Percentiles rank a stretch among this genome's conserved stretches.
phyloP scores from a whole-genome alignment of 1,139 yeast species.

The Insectozyma bohioensis region DNA sequence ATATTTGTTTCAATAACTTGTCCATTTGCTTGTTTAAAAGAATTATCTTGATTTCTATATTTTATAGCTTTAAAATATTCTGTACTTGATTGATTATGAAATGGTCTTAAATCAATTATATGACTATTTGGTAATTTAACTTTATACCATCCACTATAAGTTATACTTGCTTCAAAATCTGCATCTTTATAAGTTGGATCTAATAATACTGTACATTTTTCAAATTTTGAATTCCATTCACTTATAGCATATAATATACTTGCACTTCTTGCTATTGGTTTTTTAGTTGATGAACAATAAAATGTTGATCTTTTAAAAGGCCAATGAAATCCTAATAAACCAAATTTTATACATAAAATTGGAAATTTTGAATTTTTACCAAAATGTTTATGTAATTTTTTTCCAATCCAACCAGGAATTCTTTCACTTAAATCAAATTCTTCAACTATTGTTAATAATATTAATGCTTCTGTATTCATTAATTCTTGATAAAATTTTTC shows the following conservation, averaged over 20 bases:
- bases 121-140: constrained; percentile 39
- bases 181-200: constrained; percentile 40
- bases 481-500: constrained; percentile 31
- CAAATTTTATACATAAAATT: constrained; percentile 36
- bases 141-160: constrained; percentile 40
- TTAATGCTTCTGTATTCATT: constrained; percentile 42
- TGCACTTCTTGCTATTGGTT: constrained; percentile 42
- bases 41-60: constrained; percentile 37
- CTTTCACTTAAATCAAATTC: constrained; percentile 37
- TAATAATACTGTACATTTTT: constrained; percentile 34
- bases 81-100: constrained; percentile 24
- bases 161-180: constrained; percentile 31
- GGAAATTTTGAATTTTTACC: constrained; percentile 31
- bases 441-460: constrained; percentile 34
- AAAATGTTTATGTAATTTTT: constrained; percentile 20
- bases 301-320: constrained; percentile 44
- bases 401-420: constrained; percentile 29
- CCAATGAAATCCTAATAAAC: constrained; percentile 46
- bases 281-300: constrained; percentile 34
- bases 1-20: constrained; percentile 23
- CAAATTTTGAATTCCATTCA: constrained; percentile 30
- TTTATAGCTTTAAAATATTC: constrained; percentile 41
- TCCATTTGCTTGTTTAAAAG: constrained; percentile 36
- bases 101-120: constrained; percentile 41
- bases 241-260: constrained; percentile 39